Conservation (phyloP, 345 rosid genomes). For the Physaria fendleri region DNA sequence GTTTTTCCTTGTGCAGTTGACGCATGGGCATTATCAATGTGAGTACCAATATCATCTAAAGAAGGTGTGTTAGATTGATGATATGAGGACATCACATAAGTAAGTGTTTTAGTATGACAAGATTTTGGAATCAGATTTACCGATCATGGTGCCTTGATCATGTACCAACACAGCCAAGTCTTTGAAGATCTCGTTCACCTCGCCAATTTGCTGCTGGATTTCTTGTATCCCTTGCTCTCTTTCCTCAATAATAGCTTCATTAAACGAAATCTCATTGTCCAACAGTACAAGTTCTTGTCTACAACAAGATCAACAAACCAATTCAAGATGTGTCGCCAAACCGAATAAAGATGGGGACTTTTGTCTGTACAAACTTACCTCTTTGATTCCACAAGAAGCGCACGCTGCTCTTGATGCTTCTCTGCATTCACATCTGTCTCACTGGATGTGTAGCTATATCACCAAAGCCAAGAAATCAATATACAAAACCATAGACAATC, state of each 20-base stretch:
- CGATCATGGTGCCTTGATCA: conserved; percentile 91
- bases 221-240: conserved; percentile 93
- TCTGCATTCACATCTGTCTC: conserved; percentile 49
- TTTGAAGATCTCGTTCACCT: conserved; percentile 89
- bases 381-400: conserved; percentile 77
- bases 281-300: conserved; percentile 77
- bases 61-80: neutral
- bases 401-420: conserved; percentile 52
- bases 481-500: neutral
- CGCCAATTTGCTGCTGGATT: conserved; percentile 92
- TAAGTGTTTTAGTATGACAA: neutral
- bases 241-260: conserved; percentile 91
- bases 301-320: conserved; percentile 24
- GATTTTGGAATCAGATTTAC: conserved; percentile 29
- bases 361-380: conserved; percentile 37
- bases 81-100: neutral
- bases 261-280: conserved; percentile 88
- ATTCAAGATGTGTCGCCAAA: neutral
- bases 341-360: neutral
- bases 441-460: conserved; percentile 16
- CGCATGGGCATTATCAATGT: conserved; percentile 65
- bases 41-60: conserved; percentile 72
- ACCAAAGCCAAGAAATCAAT: neutral
- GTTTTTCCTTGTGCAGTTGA: conserved; percentile 77
- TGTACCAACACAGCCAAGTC: conserved; percentile 91